Evolutionary conservation across 2,329 filamentous ascomycete genomes (phyloP).

Genomic region (Pseudogymnoascus sp.): DNA sequence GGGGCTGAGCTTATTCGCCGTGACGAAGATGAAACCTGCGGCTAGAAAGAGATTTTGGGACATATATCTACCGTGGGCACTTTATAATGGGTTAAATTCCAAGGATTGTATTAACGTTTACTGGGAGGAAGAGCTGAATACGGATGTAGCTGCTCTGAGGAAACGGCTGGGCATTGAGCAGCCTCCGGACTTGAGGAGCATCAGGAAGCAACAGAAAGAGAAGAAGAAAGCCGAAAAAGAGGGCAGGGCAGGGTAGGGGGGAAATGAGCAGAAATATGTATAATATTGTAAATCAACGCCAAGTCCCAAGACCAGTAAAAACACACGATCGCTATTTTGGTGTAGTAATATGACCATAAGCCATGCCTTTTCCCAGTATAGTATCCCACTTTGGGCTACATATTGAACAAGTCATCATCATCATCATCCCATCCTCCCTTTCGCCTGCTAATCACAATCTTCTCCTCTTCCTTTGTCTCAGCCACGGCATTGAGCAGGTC

Average conservation of each 20-base stretch:
- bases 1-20: constrained; percentile 71
- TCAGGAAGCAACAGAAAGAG: constrained; percentile 62
- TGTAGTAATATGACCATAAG: not conserved
- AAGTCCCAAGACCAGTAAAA: constrained; percentile 2
- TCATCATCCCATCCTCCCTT: constrained; percentile 83
- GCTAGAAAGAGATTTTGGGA: constrained; percentile 60
- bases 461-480: constrained; percentile 67
- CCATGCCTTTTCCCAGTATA: not conserved
- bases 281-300: constrained; percentile 5
- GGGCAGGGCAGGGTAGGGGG: constrained; percentile 21
- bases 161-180: constrained; percentile 72
- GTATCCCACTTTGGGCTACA: constrained; percentile 30
- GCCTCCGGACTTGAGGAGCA: constrained; percentile 76
- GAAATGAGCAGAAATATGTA: constrained; percentile 11
- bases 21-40: constrained; percentile 52
- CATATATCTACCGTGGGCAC: constrained; percentile 83
- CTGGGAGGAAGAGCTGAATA: constrained; percentile 91
- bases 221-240: constrained; percentile 58
- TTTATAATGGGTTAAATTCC: constrained; percentile 68
- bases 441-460: constrained; percentile 77
- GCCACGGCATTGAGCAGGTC: constrained; percentile 78
- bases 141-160: constrained; percentile 70
- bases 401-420: constrained; percentile 63
- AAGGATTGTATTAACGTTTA: constrained; percentile 91
- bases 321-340: not conserved